A percentile compares a stretch with the other conserved stretches of the same genome.
Conservation (phyloP, 352 stramenopile species). For the Pythium phragmiticola region DNA sequence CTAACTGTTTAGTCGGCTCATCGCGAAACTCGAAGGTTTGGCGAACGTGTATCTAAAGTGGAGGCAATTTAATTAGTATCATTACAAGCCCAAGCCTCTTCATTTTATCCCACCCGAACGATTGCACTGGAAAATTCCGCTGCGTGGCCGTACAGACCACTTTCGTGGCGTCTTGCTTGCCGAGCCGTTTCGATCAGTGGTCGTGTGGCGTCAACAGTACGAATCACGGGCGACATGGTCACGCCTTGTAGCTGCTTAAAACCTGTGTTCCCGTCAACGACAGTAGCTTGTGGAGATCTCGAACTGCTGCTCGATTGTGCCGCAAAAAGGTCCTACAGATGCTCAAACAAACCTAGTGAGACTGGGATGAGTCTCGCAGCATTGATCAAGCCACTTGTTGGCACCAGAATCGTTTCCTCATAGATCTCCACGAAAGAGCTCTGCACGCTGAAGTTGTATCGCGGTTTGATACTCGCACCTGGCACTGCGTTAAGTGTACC, state of each 20-base stretch:
- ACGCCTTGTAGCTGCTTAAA: slow-evolving; percentile 27
- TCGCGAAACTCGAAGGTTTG: slow-evolving; percentile 43
- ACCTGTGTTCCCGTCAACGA: slow-evolving; percentile 9
- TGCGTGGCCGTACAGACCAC: slow-evolving; percentile 41
- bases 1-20: slow-evolving; percentile 34
- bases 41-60: slow-evolving; percentile 34
- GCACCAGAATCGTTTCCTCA: slow-evolving; percentile 52
- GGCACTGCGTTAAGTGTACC: not conserved
- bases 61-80: not conserved
- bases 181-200: slow-evolving; percentile 33
- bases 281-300: not conserved
- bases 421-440: slow-evolving; percentile 56
- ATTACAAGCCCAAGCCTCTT: not conserved
- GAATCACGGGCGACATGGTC: slow-evolving; percentile 31
- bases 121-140: slow-evolving; percentile 49
- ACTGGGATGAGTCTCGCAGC: not conserved
- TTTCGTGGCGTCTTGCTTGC: slow-evolving; percentile 27
- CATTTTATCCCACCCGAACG: slow-evolving; percentile 31
- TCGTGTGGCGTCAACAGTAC: slow-evolving; percentile 24
- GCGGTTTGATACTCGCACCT: not conserved
- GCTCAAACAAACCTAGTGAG: not conserved
- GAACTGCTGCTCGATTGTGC: not conserved
- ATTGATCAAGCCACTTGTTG: not conserved
- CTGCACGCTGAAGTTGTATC: slow-evolving; percentile 35
- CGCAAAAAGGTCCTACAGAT: slow-evolving; percentile 17